Evolutionary conservation across 192 early-diverging fungal species (phyloP).

Genomic region (Funneliformis geosporum): DNA sequence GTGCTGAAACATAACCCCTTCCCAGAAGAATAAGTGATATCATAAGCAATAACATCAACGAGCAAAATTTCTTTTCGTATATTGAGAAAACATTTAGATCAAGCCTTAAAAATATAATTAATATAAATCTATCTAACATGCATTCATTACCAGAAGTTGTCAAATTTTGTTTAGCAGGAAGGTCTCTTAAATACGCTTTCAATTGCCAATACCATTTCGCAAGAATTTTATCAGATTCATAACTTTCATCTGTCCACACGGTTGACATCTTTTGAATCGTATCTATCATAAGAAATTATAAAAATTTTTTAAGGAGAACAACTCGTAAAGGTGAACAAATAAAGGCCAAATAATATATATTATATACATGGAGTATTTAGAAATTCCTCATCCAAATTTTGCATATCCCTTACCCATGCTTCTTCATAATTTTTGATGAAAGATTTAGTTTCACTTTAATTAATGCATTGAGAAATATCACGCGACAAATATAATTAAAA

Average conservation of each 20-base stretch:
- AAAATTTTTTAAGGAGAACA: not conserved
- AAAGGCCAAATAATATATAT: not conserved
- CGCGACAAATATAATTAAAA: too few relatives aligned
- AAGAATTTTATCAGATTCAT: not conserved
- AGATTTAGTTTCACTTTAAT: not conserved
- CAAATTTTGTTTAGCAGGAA: not conserved
- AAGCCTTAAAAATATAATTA: too few relatives aligned
- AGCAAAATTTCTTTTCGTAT: not conserved
- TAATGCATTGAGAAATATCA: too few relatives aligned
- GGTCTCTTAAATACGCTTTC: not conserved
- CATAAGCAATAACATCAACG: not conserved
- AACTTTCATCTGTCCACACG: not conserved
- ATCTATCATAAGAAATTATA: not conserved
- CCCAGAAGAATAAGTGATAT: not conserved
- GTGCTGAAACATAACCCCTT: not conserved
- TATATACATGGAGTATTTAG: not conserved
- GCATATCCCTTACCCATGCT: not conserved
- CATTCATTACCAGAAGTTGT: not conserved
- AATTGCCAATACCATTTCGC: not conserved
- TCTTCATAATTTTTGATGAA: not conserved
- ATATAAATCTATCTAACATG: not conserved
- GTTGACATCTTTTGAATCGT: not conserved
- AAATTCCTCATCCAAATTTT: not conserved
- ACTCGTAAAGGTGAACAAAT: not conserved
- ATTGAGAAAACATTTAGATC: too few relatives aligned